These are phyloP conservation scores for Penicillium psychrosexuale DNA, from an alignment of 2,329 filamentous ascomycete species.

Conservation along the genomic window DNA sequence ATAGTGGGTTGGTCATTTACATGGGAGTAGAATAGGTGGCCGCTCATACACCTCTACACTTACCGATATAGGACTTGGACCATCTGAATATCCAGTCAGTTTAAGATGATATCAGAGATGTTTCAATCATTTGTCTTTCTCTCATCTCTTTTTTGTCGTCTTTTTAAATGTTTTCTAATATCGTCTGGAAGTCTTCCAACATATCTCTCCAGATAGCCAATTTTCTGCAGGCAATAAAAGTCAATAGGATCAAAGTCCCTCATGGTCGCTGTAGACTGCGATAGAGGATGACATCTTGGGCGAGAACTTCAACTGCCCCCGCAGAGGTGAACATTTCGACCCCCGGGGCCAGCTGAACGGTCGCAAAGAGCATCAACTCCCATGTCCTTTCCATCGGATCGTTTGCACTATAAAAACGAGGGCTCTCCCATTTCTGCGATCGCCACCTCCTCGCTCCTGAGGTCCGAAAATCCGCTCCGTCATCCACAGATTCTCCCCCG, in stretches of 20 bases:
- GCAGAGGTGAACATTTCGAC: neutral
- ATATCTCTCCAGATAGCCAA: neutral
- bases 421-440: neutral
- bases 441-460: neutral
- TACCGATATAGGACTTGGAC: neutral
- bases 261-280: neutral
- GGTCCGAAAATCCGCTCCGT: neutral
- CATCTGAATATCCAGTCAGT: neutral
- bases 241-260: neutral
- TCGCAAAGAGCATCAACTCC: neutral
- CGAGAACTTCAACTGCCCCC: conserved; percentile 9
- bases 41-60: neutral
- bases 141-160: neutral
- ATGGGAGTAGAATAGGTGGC: neutral
- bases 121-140: neutral
- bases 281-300: neutral
- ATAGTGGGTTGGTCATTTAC: neutral
- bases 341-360: neutral
- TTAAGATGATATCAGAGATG: neutral
- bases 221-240: neutral
- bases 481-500: neutral
- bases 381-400: neutral
- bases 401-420: neutral
- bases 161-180: neutral
- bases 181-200: neutral